Evolutionary conservation across 169 alveolate species (phyloP).

Genomic region (Cryptosporidium canis): DNA sequence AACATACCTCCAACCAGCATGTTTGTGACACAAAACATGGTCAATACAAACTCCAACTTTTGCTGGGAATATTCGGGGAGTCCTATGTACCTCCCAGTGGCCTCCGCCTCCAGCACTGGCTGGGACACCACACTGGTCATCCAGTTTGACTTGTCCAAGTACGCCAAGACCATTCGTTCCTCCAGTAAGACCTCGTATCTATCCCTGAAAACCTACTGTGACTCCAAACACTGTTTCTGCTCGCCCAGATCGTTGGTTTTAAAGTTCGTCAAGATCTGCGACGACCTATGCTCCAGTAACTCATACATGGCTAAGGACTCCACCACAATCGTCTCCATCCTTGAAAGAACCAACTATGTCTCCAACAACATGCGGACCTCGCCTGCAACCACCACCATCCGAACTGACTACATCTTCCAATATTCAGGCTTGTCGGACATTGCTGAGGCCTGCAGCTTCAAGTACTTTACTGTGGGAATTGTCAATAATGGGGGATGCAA

Average conservation of each 20-base stretch:
- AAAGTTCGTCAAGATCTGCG: background rate
- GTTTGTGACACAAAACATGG: constrained; percentile 41
- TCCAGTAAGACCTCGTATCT: background rate
- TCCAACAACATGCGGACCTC: constrained; percentile 25
- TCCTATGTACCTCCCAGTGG: constrained; percentile 6
- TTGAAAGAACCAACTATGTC: background rate
- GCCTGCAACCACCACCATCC: background rate
- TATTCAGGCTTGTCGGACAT: background rate
- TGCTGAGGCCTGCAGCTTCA: constrained; percentile 17
- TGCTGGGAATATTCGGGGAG: constrained; percentile 57
- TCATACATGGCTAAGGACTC: constrained; percentile 20
- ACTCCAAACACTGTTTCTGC: constrained; percentile 11
- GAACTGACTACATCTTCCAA: background rate
- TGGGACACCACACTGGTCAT: constrained; percentile 31
- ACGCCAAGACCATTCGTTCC: background rate
- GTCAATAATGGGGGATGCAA: constrained; percentile 17
- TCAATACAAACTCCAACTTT: constrained; percentile 27
- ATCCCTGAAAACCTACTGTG: constrained; percentile 30
- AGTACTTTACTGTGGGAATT: constrained; percentile 33
- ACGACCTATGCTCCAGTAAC: constrained; percentile 13
- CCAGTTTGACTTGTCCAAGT: constrained; percentile 20
- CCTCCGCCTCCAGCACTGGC: background rate
- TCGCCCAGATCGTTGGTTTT: background rate
- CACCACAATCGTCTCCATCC: background rate
- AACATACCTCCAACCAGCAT: constrained; percentile 20